Evolutionary conservation across 2,329 filamentous ascomycete species (phyloP), one percentile per base, ranked within the genome.

Genomic region (Penicillium sp.): DNA sequence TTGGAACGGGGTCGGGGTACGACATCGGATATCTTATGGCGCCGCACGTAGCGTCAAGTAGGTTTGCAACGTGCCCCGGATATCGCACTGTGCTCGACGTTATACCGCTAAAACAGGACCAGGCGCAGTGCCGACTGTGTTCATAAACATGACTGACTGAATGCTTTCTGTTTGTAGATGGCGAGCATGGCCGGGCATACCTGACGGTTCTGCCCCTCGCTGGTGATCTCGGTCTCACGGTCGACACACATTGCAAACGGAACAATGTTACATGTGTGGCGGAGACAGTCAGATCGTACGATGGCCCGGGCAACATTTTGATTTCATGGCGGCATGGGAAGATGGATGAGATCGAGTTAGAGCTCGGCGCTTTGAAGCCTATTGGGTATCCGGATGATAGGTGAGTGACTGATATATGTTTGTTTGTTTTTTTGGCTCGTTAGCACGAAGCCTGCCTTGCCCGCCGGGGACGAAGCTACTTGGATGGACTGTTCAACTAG

Each of bases 21-120:
- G 16, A 62, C 22, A 64, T 67, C 22, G 54, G 53, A 8, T 46
- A 65, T 54, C 63, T 67, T 14, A 57, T 66, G 49, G 64, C 64
- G 6, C 64, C 62, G 11, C 55, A 40, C 6, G 42, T 64, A 14
- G 62, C 56, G 19, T 36, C 30, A 27, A 50, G 64, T 66, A 52
- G 36, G 61, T 55, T 22, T 14, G 14, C 5, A 25, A 35, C 28
- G 28, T 9, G 3, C 10, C 11, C 2, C 13, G 8, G 45, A 7
- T 7, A 8, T 4, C 22, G 22, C 22, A 25, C 22, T 25, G 22
- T 25, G 4, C 22, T 8, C 8, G 22, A 25, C 22, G 5, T 9
- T 14, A 28, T 10, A 13, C 4, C 33, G 27, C 9, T 30, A 10
- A 38, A 1, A 14, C 19, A 8, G 12, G 29, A 10, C 4, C 3